Evolutionary conservation across 2,329 filamentous ascomycete species (phyloP).

Genomic region (Penicillium sp.): DNA sequence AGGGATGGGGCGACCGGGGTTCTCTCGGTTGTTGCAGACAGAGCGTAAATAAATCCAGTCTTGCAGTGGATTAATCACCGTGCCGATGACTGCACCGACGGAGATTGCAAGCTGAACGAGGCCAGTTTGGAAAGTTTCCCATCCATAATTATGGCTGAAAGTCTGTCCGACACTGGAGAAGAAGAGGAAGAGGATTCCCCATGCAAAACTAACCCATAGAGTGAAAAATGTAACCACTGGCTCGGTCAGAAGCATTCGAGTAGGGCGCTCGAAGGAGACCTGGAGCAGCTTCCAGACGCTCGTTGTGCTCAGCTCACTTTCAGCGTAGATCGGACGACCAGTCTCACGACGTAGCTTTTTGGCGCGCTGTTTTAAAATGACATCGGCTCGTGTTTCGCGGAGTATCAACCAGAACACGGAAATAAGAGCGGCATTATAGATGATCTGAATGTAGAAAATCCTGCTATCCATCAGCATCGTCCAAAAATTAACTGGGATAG

Average conservation of each 20-base stretch:
- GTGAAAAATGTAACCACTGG: constrained; percentile 53
- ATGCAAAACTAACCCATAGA: constrained; percentile 53
- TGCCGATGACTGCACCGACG: constrained; percentile 51
- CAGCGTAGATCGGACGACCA: constrained; percentile 37
- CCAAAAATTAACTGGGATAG: neutral
- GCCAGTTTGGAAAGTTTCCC: constrained; percentile 43
- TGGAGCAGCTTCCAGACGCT: constrained; percentile 40
- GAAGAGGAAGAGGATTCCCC: constrained; percentile 53
- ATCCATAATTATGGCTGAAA: constrained; percentile 47
- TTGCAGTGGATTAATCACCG: constrained; percentile 49
- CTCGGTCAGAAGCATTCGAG: constrained; percentile 49
- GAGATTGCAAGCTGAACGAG: constrained; percentile 52
- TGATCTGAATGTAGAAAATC: constrained; percentile 55
- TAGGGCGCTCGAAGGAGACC: constrained; percentile 49
- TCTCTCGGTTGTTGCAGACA: constrained; percentile 39
- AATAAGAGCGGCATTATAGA: constrained; percentile 50
- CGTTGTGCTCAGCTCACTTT: constrained; percentile 33
- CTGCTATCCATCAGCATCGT: constrained; percentile 29
- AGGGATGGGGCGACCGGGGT: constrained; percentile 48
- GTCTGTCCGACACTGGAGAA: constrained; percentile 50
- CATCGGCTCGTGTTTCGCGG: constrained; percentile 50
- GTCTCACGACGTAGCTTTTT: constrained; percentile 48
- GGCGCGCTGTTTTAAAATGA: constrained; percentile 50
- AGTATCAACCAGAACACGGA: constrained; percentile 51
- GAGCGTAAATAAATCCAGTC: constrained; percentile 38